phyloP scores from a whole-genome alignment of 2,329 filamentous ascomycete genomes.

The Capronia coronata region DNA sequence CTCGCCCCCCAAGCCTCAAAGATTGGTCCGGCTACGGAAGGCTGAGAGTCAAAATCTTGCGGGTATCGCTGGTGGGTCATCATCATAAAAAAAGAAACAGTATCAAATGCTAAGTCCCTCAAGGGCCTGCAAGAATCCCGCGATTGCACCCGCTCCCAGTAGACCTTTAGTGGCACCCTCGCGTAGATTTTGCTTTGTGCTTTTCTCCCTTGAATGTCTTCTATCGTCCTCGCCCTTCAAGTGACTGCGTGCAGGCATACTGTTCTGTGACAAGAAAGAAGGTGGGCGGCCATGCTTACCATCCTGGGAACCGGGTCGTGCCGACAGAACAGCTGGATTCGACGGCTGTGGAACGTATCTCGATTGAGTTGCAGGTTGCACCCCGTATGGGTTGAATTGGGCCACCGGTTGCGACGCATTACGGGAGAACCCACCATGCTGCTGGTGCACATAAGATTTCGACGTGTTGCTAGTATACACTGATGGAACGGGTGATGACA shows the following conservation, averaged over 20 bases:
- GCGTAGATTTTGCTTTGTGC: conserved; percentile 30
- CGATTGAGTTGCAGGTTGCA: conserved; percentile 6
- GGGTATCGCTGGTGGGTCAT: conserved; percentile 3
- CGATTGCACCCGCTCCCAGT: conserved; percentile 35
- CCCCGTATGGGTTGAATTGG: conserved; percentile 2
- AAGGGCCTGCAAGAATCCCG: conserved; percentile 38
- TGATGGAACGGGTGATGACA: conserved; percentile 24
- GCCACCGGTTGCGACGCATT: neutral
- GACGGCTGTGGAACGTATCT: conserved; percentile 13
- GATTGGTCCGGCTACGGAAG: neutral
- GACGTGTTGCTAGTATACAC: conserved; percentile 19
- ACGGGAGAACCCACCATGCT: conserved; percentile 14
- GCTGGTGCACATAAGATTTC: conserved; percentile 16
- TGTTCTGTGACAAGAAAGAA: conserved; percentile 23
- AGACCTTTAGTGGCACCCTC: conserved; percentile 35
- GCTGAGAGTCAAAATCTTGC: neutral
- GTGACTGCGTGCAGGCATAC: conserved; percentile 9
- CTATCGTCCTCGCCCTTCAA: conserved; percentile 13
- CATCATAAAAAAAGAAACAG: neutral
- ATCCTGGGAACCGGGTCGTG: conserved; percentile 25
- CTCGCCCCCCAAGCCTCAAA: no score
- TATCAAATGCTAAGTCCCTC: conserved; percentile 31
- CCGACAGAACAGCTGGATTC: conserved; percentile 12
- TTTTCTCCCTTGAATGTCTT: conserved; percentile 20
- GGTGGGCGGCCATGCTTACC: conserved; percentile 25